Percentiles rank a stretch among this genome's conserved stretches.
Conservation (phyloP, 208 protist genomes). For the Acanthamoeba castellanii region DNA sequence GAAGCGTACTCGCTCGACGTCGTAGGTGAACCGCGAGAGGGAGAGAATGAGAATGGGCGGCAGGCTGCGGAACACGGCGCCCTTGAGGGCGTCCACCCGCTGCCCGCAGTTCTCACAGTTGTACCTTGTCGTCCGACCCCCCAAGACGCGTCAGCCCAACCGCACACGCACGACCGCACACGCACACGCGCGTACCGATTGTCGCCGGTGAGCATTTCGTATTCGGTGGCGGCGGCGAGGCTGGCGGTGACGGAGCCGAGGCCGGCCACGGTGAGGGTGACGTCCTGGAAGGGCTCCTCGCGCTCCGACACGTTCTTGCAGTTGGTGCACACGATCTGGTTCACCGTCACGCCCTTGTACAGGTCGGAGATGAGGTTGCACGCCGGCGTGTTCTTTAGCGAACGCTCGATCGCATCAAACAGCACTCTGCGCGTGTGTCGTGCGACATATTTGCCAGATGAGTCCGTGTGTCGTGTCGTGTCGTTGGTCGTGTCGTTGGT, state of each 20-base stretch:
- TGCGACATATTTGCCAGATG: neutral
- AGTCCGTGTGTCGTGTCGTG: no score
- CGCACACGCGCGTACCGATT: slow-evolving; percentile 39
- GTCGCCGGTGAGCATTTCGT: slow-evolving; percentile 78
- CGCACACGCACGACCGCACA: neutral
- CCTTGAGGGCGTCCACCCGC: slow-evolving; percentile 76
- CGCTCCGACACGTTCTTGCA: slow-evolving; percentile 35
- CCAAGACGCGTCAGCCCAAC: neutral
- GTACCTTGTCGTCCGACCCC: slow-evolving; percentile 23
- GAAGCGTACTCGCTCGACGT: slow-evolving; percentile 43
- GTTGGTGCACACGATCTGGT: slow-evolving; percentile 59
- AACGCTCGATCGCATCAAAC: slow-evolving; percentile 74
- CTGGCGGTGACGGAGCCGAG: slow-evolving; percentile 52
- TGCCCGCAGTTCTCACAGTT: slow-evolving; percentile 70
- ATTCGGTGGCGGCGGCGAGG: slow-evolving; percentile 54
- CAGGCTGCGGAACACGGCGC: slow-evolving; percentile 23
- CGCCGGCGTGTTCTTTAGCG: slow-evolving; percentile 28
- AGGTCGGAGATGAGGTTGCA: slow-evolving; percentile 12
- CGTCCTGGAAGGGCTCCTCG: slow-evolving; percentile 59
- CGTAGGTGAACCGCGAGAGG: slow-evolving; percentile 76
- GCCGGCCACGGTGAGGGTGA: slow-evolving; percentile 30
- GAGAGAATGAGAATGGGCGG: slow-evolving; percentile 74
- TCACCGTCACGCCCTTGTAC: slow-evolving; percentile 50
- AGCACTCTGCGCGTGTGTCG: slow-evolving; percentile 26
- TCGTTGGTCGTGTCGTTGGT: no score